These are phyloP conservation scores for Brassica cretica DNA, from an alignment of 345 rosid species.

Conservation along the genomic window DNA sequence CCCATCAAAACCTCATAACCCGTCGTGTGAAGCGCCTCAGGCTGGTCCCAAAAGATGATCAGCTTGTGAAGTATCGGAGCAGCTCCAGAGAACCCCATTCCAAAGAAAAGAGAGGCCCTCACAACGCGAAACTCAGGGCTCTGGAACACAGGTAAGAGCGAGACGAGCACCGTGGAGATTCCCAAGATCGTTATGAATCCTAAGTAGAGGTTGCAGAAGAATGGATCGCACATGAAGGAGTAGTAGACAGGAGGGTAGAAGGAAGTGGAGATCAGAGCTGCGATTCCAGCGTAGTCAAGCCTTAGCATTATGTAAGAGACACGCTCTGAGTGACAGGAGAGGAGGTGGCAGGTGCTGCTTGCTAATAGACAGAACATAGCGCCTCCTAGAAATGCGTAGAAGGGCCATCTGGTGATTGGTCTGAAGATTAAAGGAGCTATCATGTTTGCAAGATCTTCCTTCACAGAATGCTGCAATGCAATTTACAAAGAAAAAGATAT, in stretches of 20 bases:
- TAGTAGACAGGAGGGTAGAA: constrained; percentile 89
- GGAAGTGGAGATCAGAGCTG: constrained; percentile 84
- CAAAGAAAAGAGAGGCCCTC: constrained; percentile 74
- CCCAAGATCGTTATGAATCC: constrained; percentile 84
- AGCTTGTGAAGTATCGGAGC: constrained; percentile 83
- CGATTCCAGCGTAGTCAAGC: constrained; percentile 86
- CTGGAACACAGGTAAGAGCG: constrained; percentile 82
- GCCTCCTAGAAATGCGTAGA: constrained; percentile 83
- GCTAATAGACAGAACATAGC: constrained; percentile 96
- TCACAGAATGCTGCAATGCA: constrained; percentile 57
- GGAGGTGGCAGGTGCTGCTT: constrained; percentile 86
- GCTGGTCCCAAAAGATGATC: constrained; percentile 73
- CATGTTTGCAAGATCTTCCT: constrained; percentile 71
- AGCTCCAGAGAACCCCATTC: constrained; percentile 82
- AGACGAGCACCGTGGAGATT: constrained; percentile 58
- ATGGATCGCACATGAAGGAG: constrained; percentile 91
- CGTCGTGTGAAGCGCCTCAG: constrained; percentile 88
- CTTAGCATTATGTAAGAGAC: constrained; percentile 86
- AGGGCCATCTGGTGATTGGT: constrained; percentile 94
- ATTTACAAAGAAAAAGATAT: not conserved
- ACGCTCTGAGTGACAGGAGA: constrained; percentile 85
- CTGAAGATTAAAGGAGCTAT: constrained; percentile 69
- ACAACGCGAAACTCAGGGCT: constrained; percentile 65
- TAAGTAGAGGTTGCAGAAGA: constrained; percentile 85
- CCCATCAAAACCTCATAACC: constrained; percentile 92